Evolutionary conservation across 1,284 basidiomycete species (phyloP).

Genomic region (Omphalotus olearius): DNA sequence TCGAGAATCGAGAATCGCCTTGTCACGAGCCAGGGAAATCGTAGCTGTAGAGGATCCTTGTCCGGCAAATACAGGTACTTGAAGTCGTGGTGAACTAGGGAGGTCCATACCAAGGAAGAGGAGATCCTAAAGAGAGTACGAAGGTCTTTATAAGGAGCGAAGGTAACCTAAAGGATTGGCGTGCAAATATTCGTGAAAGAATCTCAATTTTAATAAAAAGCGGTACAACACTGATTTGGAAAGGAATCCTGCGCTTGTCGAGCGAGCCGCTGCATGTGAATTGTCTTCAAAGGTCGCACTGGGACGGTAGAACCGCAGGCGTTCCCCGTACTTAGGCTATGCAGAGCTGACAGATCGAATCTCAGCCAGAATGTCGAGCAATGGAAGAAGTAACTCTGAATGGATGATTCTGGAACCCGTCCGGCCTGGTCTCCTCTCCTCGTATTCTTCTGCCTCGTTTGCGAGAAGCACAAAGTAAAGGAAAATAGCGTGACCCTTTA

Average conservation of each 20-base stretch:
- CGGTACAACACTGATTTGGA: not conserved
- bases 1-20: constrained; percentile 35
- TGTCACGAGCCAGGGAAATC: constrained; percentile 30
- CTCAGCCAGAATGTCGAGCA: too few relatives aligned
- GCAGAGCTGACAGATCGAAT: too few relatives aligned
- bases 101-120: not conserved
- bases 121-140: not conserved
- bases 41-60: constrained; percentile 43
- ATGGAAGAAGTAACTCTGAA: too few relatives aligned
- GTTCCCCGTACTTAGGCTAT: too few relatives aligned
- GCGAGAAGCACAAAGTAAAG: not conserved
- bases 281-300: too few relatives aligned
- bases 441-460: not conserved
- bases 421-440: not conserved
- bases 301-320: too few relatives aligned
- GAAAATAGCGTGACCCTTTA: not conserved
- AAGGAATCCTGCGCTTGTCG: not conserved
- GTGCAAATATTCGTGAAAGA: not conserved
- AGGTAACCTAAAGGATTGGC: not conserved
- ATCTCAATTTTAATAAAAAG: not conserved
- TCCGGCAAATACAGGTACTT: constrained; percentile 50
- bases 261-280: not conserved
- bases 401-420: not conserved
- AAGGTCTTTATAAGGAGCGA: constrained; percentile 4
- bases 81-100: constrained; percentile 11